Evolutionary conservation across 2,329 filamentous ascomycete species (phyloP), one percentile per base, ranked within the genome.

Genomic region (Hymenoscyphus linearis): DNA sequence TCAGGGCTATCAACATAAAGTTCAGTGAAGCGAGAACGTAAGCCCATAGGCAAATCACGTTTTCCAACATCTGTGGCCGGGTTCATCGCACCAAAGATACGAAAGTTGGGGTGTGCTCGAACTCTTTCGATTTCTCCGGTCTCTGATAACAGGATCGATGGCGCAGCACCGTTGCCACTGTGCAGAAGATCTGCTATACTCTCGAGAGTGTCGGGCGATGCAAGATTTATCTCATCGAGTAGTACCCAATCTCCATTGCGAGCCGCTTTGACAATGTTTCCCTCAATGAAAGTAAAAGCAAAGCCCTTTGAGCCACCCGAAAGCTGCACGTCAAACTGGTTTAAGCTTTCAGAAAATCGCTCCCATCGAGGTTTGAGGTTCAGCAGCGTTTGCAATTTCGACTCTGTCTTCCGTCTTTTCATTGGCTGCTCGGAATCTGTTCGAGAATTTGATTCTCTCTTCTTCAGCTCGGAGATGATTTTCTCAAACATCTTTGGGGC

Each of bases 61-160:
- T 99, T 99, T 63, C 96, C 95, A 60, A 97, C 87, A 77, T 99
- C 95, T 2, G 95, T 99, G 4, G 95, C 95, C 34, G 95, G 95
- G 71, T 99, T 99, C 95, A 99, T 99, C 31, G 96, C 95, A 57
- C 91, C 96, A 72, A 99, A 99, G 14, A 99, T 90, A 44, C 95
- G 87, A 74, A 99, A 99, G 66, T 96, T 87, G 0, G 91, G 88
- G 74, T 99, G 93, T 0, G 93, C 95, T 63, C 87, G 82, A 37
- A 99, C 87, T 66, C 93, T 85, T 74, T 98, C 91, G 52, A 96
- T 91, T 68, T 95, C 92, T 40, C 95, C 95, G 44, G 92, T 95
- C 76, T 99, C 95, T 0, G 93, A 93, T 7, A 99, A 82, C 4
- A 99, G 78, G 53, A 99, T 86, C 0, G 91, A 97, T 1, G 93